Percentiles rank a stretch among this genome's conserved stretches.
These are phyloP conservation scores for Herpetomonas samuelpessoai DNA, from an alignment of 208 protist genomes.

Conservation along the genomic window DNA sequence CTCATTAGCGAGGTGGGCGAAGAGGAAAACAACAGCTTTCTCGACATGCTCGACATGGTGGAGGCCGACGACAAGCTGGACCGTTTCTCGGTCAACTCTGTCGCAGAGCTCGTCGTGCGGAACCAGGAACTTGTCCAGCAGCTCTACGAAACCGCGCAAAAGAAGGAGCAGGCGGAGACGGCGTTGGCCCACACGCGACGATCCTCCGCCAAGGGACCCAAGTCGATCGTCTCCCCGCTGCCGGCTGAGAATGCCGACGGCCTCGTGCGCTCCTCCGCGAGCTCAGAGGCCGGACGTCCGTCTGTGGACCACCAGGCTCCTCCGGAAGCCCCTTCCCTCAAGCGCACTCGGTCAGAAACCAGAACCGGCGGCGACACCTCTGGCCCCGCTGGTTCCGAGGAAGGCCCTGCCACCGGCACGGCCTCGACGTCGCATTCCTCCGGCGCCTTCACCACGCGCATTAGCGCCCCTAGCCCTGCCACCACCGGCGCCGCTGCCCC, in stretches of 20 bases:
- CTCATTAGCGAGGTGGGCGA: constrained; percentile 29
- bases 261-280: no score
- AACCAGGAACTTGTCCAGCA: constrained; percentile 79
- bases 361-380: not conserved
- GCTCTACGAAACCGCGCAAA: constrained; percentile 57
- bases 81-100: constrained; percentile 62
- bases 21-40: constrained; percentile 11
- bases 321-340: not conserved
- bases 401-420: not conserved
- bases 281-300: no score
- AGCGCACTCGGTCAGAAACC: no score
- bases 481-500: no score
- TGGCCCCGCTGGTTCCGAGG: not conserved
- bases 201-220: constrained; percentile 2
- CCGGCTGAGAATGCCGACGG: no score
- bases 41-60: constrained; percentile 42
- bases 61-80: constrained; percentile 58
- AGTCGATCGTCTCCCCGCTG: not conserved
- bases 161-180: constrained; percentile 18
- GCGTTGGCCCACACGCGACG: not conserved
- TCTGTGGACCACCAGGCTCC: constrained; percentile 2
- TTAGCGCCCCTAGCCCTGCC: not conserved
- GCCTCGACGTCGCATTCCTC: not conserved
- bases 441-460: not conserved
- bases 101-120: constrained; percentile 59